Evolutionary conservation across 2,329 filamentous ascomycete genomes (phyloP).

Genomic region (Phialophora chinensis): DNA sequence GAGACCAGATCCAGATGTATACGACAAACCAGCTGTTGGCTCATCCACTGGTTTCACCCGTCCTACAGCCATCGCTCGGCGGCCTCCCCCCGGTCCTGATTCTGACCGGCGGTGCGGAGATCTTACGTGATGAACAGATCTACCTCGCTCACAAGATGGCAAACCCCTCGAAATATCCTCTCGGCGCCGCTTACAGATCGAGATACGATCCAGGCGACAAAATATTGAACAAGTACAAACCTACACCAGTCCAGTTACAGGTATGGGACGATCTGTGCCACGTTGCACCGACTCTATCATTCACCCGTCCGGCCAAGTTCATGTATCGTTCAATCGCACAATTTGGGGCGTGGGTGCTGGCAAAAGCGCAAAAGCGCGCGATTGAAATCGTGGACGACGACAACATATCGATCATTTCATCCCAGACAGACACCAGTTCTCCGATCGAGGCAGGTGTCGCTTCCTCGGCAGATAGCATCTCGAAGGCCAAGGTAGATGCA

Average conservation of each 20-base stretch:
- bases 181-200: conserved; percentile 67
- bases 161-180: conserved; percentile 77
- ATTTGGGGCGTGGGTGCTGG: conserved; percentile 90
- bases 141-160: conserved; percentile 95
- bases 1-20: conserved; percentile 90
- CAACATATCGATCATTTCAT: conserved; percentile 75
- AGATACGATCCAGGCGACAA: conserved; percentile 63
- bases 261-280: conserved; percentile 97
- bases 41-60: conserved; percentile 88
- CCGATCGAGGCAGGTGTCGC: conserved; percentile 29
- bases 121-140: conserved; percentile 91
- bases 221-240: conserved; percentile 69
- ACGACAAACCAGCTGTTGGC: conserved; percentile 82
- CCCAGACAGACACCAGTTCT: conserved; percentile 52
- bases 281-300: conserved; percentile 89
- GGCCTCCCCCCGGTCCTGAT: conserved; percentile 88
- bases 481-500: conserved; percentile 36
- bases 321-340: conserved; percentile 94
- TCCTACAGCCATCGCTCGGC: conserved; percentile 85
- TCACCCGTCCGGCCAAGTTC: conserved; percentile 92
- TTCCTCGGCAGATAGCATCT: conserved; percentile 29
- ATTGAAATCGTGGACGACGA: conserved; percentile 86
- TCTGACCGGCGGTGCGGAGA: conserved; percentile 84
- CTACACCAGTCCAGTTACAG: conserved; percentile 91
- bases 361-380: conserved; percentile 76